These are phyloP conservation scores for Nannizzia gypsea DNA, from an alignment of 2,329 filamentous ascomycete species.

Conservation along the genomic window DNA sequence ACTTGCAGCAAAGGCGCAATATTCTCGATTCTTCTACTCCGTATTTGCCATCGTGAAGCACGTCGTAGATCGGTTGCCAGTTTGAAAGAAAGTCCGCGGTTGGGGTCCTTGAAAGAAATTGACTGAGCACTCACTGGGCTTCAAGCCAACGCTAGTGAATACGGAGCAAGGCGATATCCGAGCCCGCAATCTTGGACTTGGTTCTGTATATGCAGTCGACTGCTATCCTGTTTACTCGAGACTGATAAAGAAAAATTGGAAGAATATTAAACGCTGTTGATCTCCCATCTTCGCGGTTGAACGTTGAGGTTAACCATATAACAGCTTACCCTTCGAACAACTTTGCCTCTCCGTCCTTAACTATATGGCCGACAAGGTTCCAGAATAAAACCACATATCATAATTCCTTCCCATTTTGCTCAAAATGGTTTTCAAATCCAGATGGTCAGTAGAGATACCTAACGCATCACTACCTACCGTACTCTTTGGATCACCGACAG, in stretches of 20 bases:
- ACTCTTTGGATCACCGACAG: constrained; percentile 41
- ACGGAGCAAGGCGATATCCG: not conserved
- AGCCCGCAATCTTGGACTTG: not conserved
- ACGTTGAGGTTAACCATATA: not conserved
- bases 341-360: not conserved
- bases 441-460: constrained; percentile 38
- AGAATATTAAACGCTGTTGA: not conserved
- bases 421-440: constrained; percentile 42
- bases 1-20: too few species aligned
- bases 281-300: not conserved
- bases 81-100: too few species aligned
- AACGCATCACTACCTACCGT: constrained; percentile 36
- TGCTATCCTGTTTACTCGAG: not conserved
- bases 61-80: too few species aligned
- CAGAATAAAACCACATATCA: not conserved
- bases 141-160: not conserved
- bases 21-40: too few species aligned
- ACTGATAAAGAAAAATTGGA: not conserved
- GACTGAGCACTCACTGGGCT: not conserved
- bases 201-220: not conserved
- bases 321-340: too few species aligned
- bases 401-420: not conserved
- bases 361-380: not conserved
- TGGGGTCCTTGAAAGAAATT: not conserved
- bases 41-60: too few species aligned